Evolutionary conservation across 768 basidiomycete species (phyloP), one percentile per base, ranked within the genome.

Genomic region (Floccularia luteovirens): DNA sequence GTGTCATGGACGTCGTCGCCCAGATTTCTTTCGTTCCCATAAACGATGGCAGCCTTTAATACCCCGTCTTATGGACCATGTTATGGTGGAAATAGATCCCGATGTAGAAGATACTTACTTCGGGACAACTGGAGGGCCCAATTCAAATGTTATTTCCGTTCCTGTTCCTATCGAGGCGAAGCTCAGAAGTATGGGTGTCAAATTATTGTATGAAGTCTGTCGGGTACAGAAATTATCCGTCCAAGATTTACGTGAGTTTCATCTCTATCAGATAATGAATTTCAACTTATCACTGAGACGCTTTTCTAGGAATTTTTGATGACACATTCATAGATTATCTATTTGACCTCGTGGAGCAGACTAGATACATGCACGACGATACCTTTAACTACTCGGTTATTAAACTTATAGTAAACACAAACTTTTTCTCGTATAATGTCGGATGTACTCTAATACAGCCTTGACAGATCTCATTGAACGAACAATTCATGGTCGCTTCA

Each of bases 401-500:
- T 58, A 93, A 93, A 56, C 70, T 97, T 24, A 80, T 98, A 45
- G 93, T 93, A 51, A 57, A n/a, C n/a, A n/a, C n/a, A n/a, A n/a
- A 84, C 59, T 13, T 14, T 7, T 22, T 12, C 19, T 31, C 23
- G 31, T 38, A 2, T 23, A 1, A n/a, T 38, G 8, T 36, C 10
- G 11, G 8, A 21, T 11, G 16, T 24, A 38, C 12, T 17, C 21
- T 38, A 43, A 42, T 13, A 46, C 12, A 7, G 32, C 21, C n/a
- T 19, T 13, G 10, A 5, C 16, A 93, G 90, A 82, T 92, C 23
- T 82, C 92, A 0, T 68, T 99, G 22, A 99, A 97, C 53, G 94
- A 99, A 57, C 93, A 98, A 60, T 99, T 94, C 62, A 99, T 99
- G 94, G 91, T 97, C 4, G 81, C 88, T 0, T 76, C 79, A 3